Evolutionary conservation across 768 basidiomycete species (phyloP), one percentile per base, ranked within the genome.

Genomic region (Pholiota microspora): DNA sequence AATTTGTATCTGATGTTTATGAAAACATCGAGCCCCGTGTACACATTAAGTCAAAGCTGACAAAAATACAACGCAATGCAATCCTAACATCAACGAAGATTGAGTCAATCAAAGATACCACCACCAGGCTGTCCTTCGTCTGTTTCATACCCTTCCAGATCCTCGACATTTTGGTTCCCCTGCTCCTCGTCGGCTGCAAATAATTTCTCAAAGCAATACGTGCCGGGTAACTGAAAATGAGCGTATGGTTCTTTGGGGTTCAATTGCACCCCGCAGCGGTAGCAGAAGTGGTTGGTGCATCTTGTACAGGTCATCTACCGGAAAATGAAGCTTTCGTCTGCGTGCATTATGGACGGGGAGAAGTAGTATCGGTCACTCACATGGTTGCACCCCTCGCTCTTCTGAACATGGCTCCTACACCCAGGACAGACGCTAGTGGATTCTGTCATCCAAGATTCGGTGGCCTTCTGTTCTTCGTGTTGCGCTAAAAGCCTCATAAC

Each of bases 271-370:
- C 88, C 90, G 65, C 92, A 93, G 4, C 85, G 79, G 61, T 89
- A 93, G 73, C 91, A 94, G 62, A 92, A 94, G 64, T 94, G 92
- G 44, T 81, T 75, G 21, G 69, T 62, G 68, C 92, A 94, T 59
- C 82, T 85, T 10, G 73, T 69, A 62, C 88, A 92, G 5, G 81
- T 88, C 89, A 91, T 91, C 89, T 90, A 25, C n/a, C n/a, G n/a
- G n/a, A n/a, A n/a, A n/a, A n/a, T n/a, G n/a, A n/a, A n/a, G n/a
- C n/a, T n/a, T 42, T 44, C 34, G 42, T 27, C 2, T 21, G 40
- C 4, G 18, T 34, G 21, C 12, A 18, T 23, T n/a, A n/a, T n/a
- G n/a, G n/a, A n/a, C n/a, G n/a, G n/a, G n/a, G n/a, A n/a, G n/a
- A n/a, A n/a, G n/a, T n/a, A n/a, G 16, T n/a, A 24, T 13, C 6